These are phyloP conservation scores for Oryza meridionalis DNA, from an alignment of 176 grass and related monocot species.

Conservation along the genomic window DNA sequence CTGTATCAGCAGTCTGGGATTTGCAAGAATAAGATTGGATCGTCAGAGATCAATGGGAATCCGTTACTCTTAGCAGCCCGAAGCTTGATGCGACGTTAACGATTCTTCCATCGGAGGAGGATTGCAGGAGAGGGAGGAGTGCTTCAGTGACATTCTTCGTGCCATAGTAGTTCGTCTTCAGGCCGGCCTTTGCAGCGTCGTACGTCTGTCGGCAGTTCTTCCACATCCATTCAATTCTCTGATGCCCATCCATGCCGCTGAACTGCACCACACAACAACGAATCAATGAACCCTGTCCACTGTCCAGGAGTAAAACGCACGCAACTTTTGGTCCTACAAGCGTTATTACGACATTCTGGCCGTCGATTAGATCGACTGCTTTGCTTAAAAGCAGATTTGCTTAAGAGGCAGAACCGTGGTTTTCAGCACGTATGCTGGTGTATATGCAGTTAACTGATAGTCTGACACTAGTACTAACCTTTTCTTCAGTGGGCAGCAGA, in stretches of 20 bases:
- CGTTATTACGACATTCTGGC: too few species aligned
- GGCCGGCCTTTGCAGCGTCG: slow-evolving; percentile 31
- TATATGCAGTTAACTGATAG: background rate
- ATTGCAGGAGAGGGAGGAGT: slow-evolving; percentile 53
- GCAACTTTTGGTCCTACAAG: too few species aligned
- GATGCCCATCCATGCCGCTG: background rate
- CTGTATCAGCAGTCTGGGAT: background rate
- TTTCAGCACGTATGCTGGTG: too few species aligned
- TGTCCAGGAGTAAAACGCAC: too few species aligned
- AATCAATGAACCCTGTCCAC: too few species aligned
- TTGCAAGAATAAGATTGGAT: background rate
- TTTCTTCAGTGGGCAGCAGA: background rate
- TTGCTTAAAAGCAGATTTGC: too few species aligned
- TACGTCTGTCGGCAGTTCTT: slow-evolving; percentile 21
- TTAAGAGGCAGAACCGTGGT: too few species aligned
- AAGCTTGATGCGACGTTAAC: slow-evolving; percentile 60
- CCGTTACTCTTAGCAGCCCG: slow-evolving; percentile 45
- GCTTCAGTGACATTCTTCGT: slow-evolving; percentile 46
- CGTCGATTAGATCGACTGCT: too few species aligned
- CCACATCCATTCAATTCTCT: slow-evolving; percentile 27
- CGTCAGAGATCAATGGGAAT: too few species aligned
- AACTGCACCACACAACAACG: slow-evolving; percentile 9
- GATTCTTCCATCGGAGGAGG: slow-evolving; percentile 52
- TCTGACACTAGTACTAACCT: background rate
- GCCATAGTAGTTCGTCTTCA: slow-evolving; percentile 74